These are phyloP conservation scores for Quercus robur DNA, from an alignment of 306 rosid genomes.

Conservation along the genomic window DNA sequence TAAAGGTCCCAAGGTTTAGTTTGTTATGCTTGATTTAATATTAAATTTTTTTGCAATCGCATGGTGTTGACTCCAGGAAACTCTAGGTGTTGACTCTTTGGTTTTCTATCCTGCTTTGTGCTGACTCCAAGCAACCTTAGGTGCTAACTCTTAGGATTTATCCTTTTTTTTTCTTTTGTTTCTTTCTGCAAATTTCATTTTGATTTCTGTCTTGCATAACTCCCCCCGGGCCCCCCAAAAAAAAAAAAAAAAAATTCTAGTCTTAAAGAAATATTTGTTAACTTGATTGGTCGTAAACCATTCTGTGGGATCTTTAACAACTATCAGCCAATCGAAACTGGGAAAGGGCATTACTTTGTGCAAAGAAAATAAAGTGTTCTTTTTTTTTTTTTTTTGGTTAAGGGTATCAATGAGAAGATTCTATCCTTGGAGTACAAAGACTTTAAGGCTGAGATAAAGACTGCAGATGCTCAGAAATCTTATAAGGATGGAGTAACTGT, in stretches of 20 bases:
- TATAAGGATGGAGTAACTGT: slow-evolving; percentile 62
- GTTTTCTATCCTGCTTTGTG: no score
- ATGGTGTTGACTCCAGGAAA: no score
- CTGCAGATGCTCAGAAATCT: slow-evolving; percentile 78
- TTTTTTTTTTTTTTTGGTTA: slow-evolving; percentile 7
- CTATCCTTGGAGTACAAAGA: slow-evolving; percentile 60
- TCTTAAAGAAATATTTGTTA: not conserved
- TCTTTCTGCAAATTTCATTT: no score
- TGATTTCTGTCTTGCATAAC: no score
- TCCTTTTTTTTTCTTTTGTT: no score
- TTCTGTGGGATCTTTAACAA: not conserved
- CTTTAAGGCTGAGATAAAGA: slow-evolving; percentile 62
- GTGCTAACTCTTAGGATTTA: no score
- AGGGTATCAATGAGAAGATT: slow-evolving; percentile 78
- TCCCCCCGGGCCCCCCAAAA: not conserved
- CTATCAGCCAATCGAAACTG: not conserved
- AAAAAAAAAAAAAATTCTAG: not conserved
- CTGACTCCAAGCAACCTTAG: no score
- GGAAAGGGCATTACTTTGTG: not conserved
- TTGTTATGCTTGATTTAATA: no score
- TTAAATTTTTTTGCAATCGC: no score
- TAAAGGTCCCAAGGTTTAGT: no score
- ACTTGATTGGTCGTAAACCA: not conserved
- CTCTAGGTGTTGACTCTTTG: no score
- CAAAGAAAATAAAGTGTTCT: not conserved